Conservation (phyloP, 2,329 filamentous ascomycete genomes). For the Bipolaris zeicola region DNA sequence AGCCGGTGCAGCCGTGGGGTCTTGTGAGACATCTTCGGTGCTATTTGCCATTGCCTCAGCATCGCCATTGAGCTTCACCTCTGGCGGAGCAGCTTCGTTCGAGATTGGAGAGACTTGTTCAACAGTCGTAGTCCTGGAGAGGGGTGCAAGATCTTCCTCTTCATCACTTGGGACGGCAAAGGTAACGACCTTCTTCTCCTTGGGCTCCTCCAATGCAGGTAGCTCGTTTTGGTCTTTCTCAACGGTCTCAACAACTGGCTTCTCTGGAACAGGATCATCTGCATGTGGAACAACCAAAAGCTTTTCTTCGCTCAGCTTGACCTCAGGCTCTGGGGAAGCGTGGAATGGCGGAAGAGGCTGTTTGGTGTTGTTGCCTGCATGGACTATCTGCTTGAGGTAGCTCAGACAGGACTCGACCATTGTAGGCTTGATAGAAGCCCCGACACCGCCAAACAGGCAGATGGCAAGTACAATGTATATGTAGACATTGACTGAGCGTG, state of each 20-base stretch:
- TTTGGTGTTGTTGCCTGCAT: conserved; percentile 14
- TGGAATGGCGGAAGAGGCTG: conserved; percentile 14
- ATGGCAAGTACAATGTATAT: conserved; percentile 17
- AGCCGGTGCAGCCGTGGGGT: conserved; percentile 25
- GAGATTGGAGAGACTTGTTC: conserved; percentile 32
- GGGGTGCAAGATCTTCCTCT: conserved; percentile 41
- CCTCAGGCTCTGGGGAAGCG: conserved; percentile 9
- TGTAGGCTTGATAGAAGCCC: conserved; percentile 21
- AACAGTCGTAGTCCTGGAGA: conserved; percentile 43
- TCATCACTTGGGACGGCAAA: conserved; percentile 41
- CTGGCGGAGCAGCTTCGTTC: conserved; percentile 16
- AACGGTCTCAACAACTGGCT: conserved; percentile 1
- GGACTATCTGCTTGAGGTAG: conserved; percentile 21
- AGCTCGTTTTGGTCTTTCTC: conserved; percentile 13
- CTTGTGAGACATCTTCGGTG: conserved; percentile 28
- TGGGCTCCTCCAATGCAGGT: conserved; percentile 22
- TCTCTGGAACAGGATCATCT: conserved; percentile 10
- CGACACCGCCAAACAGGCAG: conserved; percentile 19
- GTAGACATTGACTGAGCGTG: conserved; percentile 11
- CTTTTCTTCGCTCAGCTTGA: conserved; percentile 9
- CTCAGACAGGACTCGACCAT: conserved; percentile 20
- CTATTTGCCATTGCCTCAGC: conserved; percentile 14
- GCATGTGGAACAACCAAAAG: not conserved
- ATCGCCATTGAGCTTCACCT: conserved; percentile 13
- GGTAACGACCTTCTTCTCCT: conserved; percentile 44